phyloP scores from a whole-genome alignment of 2,329 filamentous ascomycete genomes.

The Pseudogymnoascus pannorum region DNA sequence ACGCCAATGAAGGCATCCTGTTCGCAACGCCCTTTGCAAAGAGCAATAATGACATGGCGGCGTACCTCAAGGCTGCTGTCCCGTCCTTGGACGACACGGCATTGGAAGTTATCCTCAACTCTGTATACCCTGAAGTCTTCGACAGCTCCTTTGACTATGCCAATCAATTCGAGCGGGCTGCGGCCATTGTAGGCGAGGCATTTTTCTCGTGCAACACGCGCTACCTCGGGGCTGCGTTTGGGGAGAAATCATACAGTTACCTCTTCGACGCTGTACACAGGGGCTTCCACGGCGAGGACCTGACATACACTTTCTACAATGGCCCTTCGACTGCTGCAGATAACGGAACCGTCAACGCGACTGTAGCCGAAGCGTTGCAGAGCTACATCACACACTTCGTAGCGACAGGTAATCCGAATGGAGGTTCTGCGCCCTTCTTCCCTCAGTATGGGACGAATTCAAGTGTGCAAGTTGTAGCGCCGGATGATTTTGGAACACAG shows the following conservation, averaged over 20 bases:
- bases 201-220: conserved; percentile 45
- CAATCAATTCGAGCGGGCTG: conserved; percentile 35
- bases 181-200: conserved; percentile 36
- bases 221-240: conserved; percentile 40
- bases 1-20: conserved; percentile 33
- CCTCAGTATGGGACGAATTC: conserved; percentile 19
- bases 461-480: neutral
- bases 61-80: conserved; percentile 14
- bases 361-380: conserved; percentile 30
- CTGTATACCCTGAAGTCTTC: conserved; percentile 43
- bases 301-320: conserved; percentile 46
- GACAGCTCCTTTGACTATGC: conserved; percentile 38
- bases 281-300: conserved; percentile 46
- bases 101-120: conserved; percentile 23
- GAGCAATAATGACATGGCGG: neutral
- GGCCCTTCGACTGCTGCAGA: conserved; percentile 15
- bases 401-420: conserved; percentile 27
- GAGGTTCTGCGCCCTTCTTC: conserved; percentile 16
- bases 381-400: conserved; percentile 32
- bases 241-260: conserved; percentile 43
- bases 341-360: conserved; percentile 22
- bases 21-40: conserved; percentile 32
- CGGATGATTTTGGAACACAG: neutral
- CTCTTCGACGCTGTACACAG: conserved; percentile 43
- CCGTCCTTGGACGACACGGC: conserved; percentile 20